Base-by-base conservation (phyloP, 129 eudicot genomes). In the Chrysanthemum seticuspe region DNA sequence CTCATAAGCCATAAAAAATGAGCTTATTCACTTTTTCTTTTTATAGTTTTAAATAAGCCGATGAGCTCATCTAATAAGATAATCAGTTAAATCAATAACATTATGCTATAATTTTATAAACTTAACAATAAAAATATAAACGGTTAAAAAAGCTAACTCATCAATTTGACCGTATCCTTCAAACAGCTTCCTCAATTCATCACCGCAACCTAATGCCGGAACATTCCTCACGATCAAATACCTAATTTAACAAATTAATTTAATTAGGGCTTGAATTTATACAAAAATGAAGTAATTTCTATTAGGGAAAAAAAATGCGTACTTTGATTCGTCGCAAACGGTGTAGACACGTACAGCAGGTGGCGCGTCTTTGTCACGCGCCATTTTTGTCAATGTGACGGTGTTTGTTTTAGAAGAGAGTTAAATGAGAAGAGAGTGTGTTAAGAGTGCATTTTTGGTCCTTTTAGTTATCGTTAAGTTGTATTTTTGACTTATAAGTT, bases 271-370 rank as follows among this genome's bases (percentile, higher is more conserved):
- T 54, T 62, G 34, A 13, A 51, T 16, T 62, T n/a, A 10, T 0
- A 68, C 0, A 57, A 56, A 23, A 78, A 6, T 45, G 2, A 13
- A 64, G 40, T 57, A 47, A 54, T 53, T 27, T 70, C 2, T 0
- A 78, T 11, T 25, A 64, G 70, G 21, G 7, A 13, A 53, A 15
- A n/a, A 13, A 66, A 80, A 25, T 2, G 76, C 85, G 56, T 66
- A 93, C 95, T 85, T 94, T 65, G 99, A 94, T 88, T 94, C 96
- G 58, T 94, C 97, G 71, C 91, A 88, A 54, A 94, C 96, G n/a
- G 97, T 88, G 55, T 90, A 94, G 2, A 94, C 93, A 19, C 96
- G 91, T 74, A 94, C 96, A 25, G 89, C 97, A 49, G 88, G 74
- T 8, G 89, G 70, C 71, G 90, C 91, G 69, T 90, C 88, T 82